Conservation (phyloP, 2,329 filamentous ascomycete species). For the Hypomyces rosellus region DNA sequence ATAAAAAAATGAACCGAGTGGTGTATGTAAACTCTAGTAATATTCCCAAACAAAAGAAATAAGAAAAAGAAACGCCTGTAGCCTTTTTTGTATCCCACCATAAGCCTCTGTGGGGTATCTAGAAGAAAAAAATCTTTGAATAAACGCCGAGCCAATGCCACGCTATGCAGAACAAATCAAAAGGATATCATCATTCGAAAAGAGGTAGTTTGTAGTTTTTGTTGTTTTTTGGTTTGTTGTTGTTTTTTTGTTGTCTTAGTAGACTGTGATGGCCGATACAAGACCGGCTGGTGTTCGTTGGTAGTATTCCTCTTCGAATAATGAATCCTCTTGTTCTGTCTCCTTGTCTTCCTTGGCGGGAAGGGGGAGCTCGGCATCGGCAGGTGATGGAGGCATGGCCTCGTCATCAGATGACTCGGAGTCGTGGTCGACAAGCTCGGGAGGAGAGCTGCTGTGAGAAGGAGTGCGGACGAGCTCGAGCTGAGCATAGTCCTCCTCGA, state of each 20-base stretch:
- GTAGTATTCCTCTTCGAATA: conserved; percentile 50
- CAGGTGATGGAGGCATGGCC: conserved; percentile 68
- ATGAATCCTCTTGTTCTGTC: conserved; percentile 35
- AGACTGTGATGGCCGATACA: conserved; percentile 51
- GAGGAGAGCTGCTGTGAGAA: conserved; percentile 60
- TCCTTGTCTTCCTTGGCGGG: conserved; percentile 47
- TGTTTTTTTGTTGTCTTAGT: conserved; percentile 30
- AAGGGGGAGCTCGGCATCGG: conserved; percentile 52
- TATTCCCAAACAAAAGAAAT: background rate
- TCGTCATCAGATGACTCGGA: conserved; percentile 68
- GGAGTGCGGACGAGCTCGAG: conserved; percentile 63
- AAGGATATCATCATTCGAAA: conserved; percentile 9
- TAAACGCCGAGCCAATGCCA: conserved; percentile 6
- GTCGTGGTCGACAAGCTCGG: conserved; percentile 64
- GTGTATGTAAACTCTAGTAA: background rate
- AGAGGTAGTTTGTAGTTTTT: conserved; percentile 7
- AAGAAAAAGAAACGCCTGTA: conserved; percentile 5
- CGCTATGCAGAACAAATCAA: conserved; percentile 7
- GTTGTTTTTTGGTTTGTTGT: background rate
- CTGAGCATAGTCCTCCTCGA: conserved; percentile 59
- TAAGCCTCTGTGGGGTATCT: conserved; percentile 5
- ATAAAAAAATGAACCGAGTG: conserved; percentile 1
- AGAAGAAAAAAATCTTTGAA: background rate
- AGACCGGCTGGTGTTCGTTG: conserved; percentile 44
- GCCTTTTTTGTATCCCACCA: conserved; percentile 7